Conservation (phyloP, 805 yeast species). For the Clavispora phyllophila region DNA sequence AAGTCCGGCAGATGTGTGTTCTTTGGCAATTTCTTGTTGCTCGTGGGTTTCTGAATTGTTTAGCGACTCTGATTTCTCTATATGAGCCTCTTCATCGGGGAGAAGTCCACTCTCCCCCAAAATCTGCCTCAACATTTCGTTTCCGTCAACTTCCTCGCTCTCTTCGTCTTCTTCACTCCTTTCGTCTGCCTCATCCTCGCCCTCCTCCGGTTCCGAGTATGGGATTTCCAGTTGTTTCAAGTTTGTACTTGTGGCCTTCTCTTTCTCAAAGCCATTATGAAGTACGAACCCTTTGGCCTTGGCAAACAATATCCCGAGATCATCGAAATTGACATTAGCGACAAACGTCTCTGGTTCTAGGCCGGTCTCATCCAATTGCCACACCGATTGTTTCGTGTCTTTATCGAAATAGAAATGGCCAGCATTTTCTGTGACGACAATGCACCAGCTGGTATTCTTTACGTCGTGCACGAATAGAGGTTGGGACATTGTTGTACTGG, state of each 20-base stretch:
- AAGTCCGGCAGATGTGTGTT: background rate
- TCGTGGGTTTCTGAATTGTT: background rate
- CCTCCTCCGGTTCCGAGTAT: background rate
- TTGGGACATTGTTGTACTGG: background rate
- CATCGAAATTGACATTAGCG: conserved; percentile 23
- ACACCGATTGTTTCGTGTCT: conserved; percentile 18
- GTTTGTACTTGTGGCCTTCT: background rate
- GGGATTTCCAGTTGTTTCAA: background rate
- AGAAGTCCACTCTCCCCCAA: conserved; percentile 18
- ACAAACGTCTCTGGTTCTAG: conserved; percentile 11
- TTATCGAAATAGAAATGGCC: conserved; percentile 30
- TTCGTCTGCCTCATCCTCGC: conserved; percentile 2
- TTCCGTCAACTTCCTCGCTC: conserved; percentile 1
- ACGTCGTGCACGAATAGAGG: conserved; percentile 13
- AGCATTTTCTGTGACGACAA: conserved; percentile 23
- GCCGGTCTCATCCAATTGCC: conserved; percentile 30
- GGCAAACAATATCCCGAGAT: conserved; percentile 25
- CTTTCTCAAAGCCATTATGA: background rate
- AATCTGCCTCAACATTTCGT: conserved; percentile 12
- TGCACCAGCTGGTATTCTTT: conserved; percentile 20
- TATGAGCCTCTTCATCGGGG: conserved; percentile 3
- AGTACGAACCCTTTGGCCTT: conserved; percentile 18
- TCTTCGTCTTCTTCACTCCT: background rate
- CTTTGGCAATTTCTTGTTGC: conserved; percentile 1
- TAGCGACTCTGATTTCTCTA: too few species aligned